Base-by-base conservation (phyloP, 1,284 basidiomycete genomes). In the Xerocomus minutiporus region DNA sequence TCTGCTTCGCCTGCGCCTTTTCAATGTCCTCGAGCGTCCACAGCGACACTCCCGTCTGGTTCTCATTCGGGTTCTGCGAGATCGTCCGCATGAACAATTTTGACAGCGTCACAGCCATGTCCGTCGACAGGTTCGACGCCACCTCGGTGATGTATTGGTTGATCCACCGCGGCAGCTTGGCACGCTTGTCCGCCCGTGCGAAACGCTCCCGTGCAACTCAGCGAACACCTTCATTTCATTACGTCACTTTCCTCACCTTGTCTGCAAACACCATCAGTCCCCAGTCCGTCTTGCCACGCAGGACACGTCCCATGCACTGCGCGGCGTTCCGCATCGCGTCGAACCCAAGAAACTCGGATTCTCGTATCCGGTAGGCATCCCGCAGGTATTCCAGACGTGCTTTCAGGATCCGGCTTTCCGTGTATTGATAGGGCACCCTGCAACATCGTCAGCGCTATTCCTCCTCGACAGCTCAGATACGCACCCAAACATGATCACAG, bases 311-410 rank as follows among this genome's bases (percentile, higher is more conserved):
- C 5, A 99, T 96, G 71, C 97, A 99, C 67, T 99, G 97, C 12
- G 97, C 97, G 3, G 97, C 97, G 66, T 97, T 98, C 52, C 97
- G 86, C 93, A 99, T 99, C 3, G 97, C 97, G 67, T 99, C 97
- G 72, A 99, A 99, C 20, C 97, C 97, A 25, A 99, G 78, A 67
- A 97, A 99, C 71, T 99, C 97, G 39, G 96, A 97, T 71, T 99
- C 97, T 51, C 94, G 84, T 71, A 99, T 97, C 54, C 96, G 86
- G 73, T 98, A 97, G 53, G 94, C 93, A 73, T 99, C 97, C n/a
- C 97, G 84, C 57, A 99, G 79, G 71, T 97, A 99, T 72, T 99
- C 97, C 45, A 99, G 77, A 12, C 97, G 87, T 34, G 97, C 97
- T 71, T 97, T 98, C 58, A 99, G 77, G 52, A 99, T 99, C 51